Base-by-base conservation (phyloP, 306 rosid species). In the Quillaja saponaria region DNA sequence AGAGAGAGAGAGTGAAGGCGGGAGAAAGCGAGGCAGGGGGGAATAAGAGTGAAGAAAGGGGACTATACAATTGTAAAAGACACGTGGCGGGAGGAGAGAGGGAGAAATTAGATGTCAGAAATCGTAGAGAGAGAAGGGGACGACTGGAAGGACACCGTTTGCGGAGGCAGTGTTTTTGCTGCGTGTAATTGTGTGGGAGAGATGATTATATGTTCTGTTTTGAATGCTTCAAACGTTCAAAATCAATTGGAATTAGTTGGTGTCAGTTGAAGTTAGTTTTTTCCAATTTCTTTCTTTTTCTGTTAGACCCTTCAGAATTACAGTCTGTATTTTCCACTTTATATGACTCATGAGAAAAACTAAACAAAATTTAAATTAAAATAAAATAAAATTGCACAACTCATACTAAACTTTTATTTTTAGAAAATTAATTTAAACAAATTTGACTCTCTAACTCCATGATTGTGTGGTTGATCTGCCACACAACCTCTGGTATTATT, bases 81-180 rank as follows among this genome's bases (percentile, higher is more conserved):
- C 74, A 67, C 65, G 64, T 67, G 69, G 74, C 61, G 16, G 21
- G 39, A 33, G 21, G 34, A 62, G 45, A 52, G 45, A 52, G 18
- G 0, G 59, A 1, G 12, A 25, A 28, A 8, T 18, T 34, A 57
- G 5, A 6, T 61, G 67, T 42, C 33, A 37, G 66, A 16, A 11
- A 47, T 34, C 7, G 14, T 15, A 28, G 11, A 37, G 40, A 56
- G 34, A 38, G 47, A 14, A 1, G 12, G 44, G 5, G 44, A 25
- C 31, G 31, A 25, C 4, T 37, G 68, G 65, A 59, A 13, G 45
- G 58, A 41, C 63, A 47, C 15, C 10, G 33, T 34, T 20, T 20
- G 13, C 45, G 69, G 60, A 17, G 48, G 64, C 61, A 37, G 13
- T 10, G 6, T 34, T 34, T 15, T 56, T 15, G 61, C 10, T 15